phyloP scores from a whole-genome alignment of 2,329 filamentous ascomycete species.

The Sporothrix schenckii region DNA sequence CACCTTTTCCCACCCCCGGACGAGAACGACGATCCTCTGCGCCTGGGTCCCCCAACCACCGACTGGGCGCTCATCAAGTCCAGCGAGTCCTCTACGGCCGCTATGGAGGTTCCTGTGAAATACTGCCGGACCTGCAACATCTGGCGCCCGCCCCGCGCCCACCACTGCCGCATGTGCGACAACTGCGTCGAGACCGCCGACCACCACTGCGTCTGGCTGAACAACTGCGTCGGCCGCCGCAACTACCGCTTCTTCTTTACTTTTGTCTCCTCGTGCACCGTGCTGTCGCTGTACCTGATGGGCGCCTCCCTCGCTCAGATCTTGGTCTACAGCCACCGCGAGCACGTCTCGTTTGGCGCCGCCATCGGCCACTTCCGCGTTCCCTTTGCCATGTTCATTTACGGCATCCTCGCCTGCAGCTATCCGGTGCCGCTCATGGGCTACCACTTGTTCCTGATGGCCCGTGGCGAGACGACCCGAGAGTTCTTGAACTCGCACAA shows the following conservation, averaged over 20 bases:
- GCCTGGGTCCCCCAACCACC: constrained; percentile 80
- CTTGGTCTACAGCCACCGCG: constrained; percentile 66
- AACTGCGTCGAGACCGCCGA: constrained; percentile 97
- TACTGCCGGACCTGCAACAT: constrained; percentile 98
- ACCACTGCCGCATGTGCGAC: constrained; percentile 95
- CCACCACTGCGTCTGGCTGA: constrained; percentile 98
- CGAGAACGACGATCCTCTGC: constrained; percentile 77
- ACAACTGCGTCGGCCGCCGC: constrained; percentile 94
- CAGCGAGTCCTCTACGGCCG: constrained; percentile 71
- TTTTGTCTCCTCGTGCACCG: constrained; percentile 78
- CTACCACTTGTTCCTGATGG: constrained; percentile 91
- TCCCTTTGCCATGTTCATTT: constrained; percentile 86
- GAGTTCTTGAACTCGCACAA: constrained; percentile 97
- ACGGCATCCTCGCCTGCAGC: constrained; percentile 70
- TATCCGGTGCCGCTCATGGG: constrained; percentile 83
- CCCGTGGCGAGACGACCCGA: constrained; percentile 87
- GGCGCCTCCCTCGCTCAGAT: constrained; percentile 80
- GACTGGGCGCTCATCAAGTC: constrained; percentile 94
- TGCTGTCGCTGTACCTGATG: constrained; percentile 76
- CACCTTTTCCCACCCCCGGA: constrained; percentile 81
- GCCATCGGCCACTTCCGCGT: constrained; percentile 74
- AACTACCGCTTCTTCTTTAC: constrained; percentile 98
- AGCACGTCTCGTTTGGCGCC: constrained; percentile 66
- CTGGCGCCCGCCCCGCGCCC: constrained; percentile 92
- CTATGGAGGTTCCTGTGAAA: constrained; percentile 97